These are phyloP conservation scores for Rhododendron molle DNA, from an alignment of 148 eudicot species.

Conservation along the genomic window DNA sequence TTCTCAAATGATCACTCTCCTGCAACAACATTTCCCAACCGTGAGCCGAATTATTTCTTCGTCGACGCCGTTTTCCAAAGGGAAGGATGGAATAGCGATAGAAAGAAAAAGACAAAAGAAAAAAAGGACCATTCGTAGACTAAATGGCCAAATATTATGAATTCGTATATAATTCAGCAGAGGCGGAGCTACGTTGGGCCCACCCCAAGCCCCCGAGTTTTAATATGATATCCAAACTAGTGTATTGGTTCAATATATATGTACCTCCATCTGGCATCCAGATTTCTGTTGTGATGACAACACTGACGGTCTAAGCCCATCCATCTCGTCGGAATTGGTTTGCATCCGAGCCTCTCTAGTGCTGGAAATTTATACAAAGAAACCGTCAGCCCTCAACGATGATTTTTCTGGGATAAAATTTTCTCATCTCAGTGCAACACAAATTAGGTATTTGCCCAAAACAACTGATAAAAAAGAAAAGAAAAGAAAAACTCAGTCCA, in stretches of 20 bases:
- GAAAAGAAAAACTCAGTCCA: too few species aligned
- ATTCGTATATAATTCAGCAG: too few species aligned
- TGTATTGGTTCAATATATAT: neutral
- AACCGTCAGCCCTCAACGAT: neutral
- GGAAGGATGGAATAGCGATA: neutral
- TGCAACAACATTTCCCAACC: slow-evolving; percentile 3
- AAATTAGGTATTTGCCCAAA: too few species aligned
- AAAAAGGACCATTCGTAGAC: neutral
- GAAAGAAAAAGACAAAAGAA: too few species aligned
- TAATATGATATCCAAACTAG: too few species aligned
- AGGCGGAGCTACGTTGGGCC: too few species aligned
- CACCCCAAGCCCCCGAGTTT: too few species aligned
- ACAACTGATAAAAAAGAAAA: too few species aligned
- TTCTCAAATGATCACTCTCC: slow-evolving; percentile 22
- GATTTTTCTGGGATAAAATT: neutral
- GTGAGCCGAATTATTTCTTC: neutral
- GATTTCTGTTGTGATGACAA: slow-evolving; percentile 28
- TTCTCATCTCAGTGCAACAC: neutral
- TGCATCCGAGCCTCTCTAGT: slow-evolving; percentile 36
- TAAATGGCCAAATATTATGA: too few species aligned
- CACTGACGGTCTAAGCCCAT: slow-evolving; percentile 22
- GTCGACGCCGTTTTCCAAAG: neutral
- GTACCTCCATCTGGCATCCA: slow-evolving; percentile 35
- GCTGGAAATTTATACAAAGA: slow-evolving; percentile 14
- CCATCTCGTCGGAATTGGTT: slow-evolving; percentile 20